Base-by-base conservation (phyloP, 2,329 filamentous ascomycete species). In the Aspergillus caelatus region DNA sequence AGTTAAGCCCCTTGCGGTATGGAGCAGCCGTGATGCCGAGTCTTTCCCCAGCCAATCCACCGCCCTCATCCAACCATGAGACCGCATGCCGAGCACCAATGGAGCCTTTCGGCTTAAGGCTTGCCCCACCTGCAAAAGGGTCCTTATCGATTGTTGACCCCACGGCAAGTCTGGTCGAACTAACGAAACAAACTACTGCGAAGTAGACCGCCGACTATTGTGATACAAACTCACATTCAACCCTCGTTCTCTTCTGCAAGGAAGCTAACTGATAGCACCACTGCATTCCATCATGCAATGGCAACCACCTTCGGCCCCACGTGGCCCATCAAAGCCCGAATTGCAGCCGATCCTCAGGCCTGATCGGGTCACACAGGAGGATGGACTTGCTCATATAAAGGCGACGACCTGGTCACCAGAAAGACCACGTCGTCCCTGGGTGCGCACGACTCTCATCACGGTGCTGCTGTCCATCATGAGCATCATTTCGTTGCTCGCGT, bases 401-500 rank as follows among this genome's bases (percentile, higher is more conserved):
- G n/a, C 9, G 32, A 12, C 32, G 32, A 26, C 52, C 4, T 55
- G 52, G 52, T 39, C 52, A 6, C 52, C 12, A 28, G 52, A 55
- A 39, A 16, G 14, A 39, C 32, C 32, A 9, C 52, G 30, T 14
- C 21, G 21, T 55, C 52, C 34, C n/a, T 55, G 52, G 52, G 10
- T 55, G 52, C 30, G 52, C 19, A 21, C 52, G 52, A 28, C 32
- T 9, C 11, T 55, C 4, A 55, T 55, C 11, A 55, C 52, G 23
- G n/a, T 62, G 14, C 50, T 65, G 11, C 45, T 65, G 32, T 36
- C 50, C 34, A 60, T 56, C 26, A 65, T 62, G 62, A 57, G 26
- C 34, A 34, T 65, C 36, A 28, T 65, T 30, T 65, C 62, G 30
- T 57, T 65, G 26, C 56, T 58, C 26, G 53, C 61, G 9, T 57